These are phyloP conservation scores for Epichloe baconii DNA, from an alignment of 2,329 filamentous ascomycete genomes.

Conservation along the genomic window DNA sequence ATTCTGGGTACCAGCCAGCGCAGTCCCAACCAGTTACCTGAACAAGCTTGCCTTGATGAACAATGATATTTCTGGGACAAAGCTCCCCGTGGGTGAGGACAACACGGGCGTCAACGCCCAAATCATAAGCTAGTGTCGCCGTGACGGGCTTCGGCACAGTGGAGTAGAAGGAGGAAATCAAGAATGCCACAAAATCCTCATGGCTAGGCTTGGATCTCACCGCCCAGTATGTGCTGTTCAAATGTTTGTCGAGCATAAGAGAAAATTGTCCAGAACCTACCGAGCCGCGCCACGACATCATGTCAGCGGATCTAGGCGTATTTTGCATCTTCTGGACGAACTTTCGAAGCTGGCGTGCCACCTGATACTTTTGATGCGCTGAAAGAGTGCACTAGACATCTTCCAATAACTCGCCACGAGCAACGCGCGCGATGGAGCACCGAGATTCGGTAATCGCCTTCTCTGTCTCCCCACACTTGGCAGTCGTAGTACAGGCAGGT, in stretches of 20 bases:
- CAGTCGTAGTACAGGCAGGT: conserved; percentile 9
- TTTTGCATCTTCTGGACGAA: conserved; percentile 13
- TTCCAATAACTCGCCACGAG: conserved; percentile 16
- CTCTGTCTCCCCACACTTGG: neutral
- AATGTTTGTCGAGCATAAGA: conserved; percentile 17
- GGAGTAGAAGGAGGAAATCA: conserved; percentile 14
- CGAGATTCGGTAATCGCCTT: neutral
- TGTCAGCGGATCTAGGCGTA: neutral
- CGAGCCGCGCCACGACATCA: conserved; percentile 8
- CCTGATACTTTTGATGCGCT: conserved; percentile 11
- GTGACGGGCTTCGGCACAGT: conserved; percentile 13
- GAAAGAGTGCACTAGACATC: conserved; percentile 15
- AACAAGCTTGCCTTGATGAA: conserved; percentile 12
- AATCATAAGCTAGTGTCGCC: conserved; percentile 10
- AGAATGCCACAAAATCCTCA: conserved; percentile 13
- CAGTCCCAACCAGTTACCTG: conserved; percentile 19
- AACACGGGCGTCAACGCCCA: conserved; percentile 7
- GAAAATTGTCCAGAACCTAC: conserved; percentile 9
- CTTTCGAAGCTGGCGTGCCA: conserved; percentile 15
- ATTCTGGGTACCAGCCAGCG: conserved; percentile 19
- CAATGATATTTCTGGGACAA: conserved; percentile 18
- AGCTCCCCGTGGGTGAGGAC: conserved; percentile 16
- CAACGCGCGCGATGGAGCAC: conserved; percentile 1
- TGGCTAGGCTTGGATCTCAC: conserved; percentile 10
- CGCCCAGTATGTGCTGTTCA: conserved; percentile 16